Base-by-base conservation (phyloP, 805 yeast genomes). In the Candida berthetii region DNA sequence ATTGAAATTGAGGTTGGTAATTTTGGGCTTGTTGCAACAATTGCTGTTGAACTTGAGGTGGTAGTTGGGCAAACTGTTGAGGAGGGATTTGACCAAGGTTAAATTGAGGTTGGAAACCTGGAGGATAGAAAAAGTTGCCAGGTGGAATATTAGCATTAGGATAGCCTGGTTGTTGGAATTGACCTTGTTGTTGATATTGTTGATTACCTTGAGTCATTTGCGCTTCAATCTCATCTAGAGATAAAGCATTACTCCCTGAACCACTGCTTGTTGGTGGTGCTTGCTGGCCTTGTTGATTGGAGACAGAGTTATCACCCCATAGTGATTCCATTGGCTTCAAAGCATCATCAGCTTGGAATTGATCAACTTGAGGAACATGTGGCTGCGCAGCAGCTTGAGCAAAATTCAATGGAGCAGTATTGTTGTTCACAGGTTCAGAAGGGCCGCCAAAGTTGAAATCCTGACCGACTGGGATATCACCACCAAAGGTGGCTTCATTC, bases 181-280 rank as follows among this genome's bases (percentile, higher is more conserved):
- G 66, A 41, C 36, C 13, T 27, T 27, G 29, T 35, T 34, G 45
- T 45, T 45, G 53, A 11, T 28, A 37, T 39, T 48, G 47, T 32
- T 48, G 47, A 27, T 7, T 8, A 22, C 24, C 24, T 28, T 43
- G 33, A 24, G 54, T 42, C 39, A 47, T 36, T 41, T 80, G 87
- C 8, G 95, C 87, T 64, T 89, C 96, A 48, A 89, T 76, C 52
- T 89, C 95, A 58, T 85, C 91, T 58, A 87, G 68, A 10, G 96
- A 83, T 50, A 85, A 62, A 18, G 82, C 71, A 51, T 72, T 69
- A 68, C 47, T 11, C 38, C 48, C 15, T 45, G 47, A 11, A 49
- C 42, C 31, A 40, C 48, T 51, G 45, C 55, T 28, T 42, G 48
- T 45, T 33, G 27, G 54, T 36, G 35, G 42, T 38, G 31, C 49